These are phyloP conservation scores for Speleostelium caveatum DNA, from an alignment of 78 protist genomes.

Conservation along the genomic window DNA sequence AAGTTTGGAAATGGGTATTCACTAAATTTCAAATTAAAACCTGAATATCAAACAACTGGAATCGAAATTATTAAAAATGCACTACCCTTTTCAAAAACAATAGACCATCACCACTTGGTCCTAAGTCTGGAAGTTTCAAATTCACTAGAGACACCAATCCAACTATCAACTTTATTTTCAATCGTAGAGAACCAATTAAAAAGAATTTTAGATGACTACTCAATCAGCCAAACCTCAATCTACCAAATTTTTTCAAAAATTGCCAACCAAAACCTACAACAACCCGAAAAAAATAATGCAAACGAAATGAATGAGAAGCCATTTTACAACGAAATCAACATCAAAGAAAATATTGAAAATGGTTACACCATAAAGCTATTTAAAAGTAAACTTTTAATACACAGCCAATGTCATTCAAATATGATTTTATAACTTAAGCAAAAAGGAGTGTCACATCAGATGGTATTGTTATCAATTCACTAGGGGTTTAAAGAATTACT, in stretches of 20 bases:
- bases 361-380: too few relatives aligned
- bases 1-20: slow-evolving; percentile 94
- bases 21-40: slow-evolving; percentile 44
- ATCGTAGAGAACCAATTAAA: slow-evolving; percentile 4
- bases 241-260: slow-evolving; percentile 54
- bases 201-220: slow-evolving; percentile 29
- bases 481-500: too few relatives aligned
- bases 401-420: too few relatives aligned
- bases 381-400: too few relatives aligned
- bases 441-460: too few relatives aligned
- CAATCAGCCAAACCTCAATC: slow-evolving; percentile 38
- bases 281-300: too few relatives aligned
- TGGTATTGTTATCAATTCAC: too few relatives aligned
- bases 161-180: slow-evolving; percentile 31
- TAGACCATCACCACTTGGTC: slow-evolving; percentile 47
- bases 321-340: too few relatives aligned
- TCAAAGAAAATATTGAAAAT: too few relatives aligned
- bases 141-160: background rate
- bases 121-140: slow-evolving; percentile 35
- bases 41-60: slow-evolving; percentile 26
- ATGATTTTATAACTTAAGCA: too few relatives aligned
- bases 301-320: too few relatives aligned
- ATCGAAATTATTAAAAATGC: slow-evolving; percentile 1
- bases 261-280: too few relatives aligned
- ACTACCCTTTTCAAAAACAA: background rate